A percentile compares a stretch with the other conserved stretches of the same genome.
Conservation (phyloP, 305 asterid genomes). For the Fraxinus velutina region DNA sequence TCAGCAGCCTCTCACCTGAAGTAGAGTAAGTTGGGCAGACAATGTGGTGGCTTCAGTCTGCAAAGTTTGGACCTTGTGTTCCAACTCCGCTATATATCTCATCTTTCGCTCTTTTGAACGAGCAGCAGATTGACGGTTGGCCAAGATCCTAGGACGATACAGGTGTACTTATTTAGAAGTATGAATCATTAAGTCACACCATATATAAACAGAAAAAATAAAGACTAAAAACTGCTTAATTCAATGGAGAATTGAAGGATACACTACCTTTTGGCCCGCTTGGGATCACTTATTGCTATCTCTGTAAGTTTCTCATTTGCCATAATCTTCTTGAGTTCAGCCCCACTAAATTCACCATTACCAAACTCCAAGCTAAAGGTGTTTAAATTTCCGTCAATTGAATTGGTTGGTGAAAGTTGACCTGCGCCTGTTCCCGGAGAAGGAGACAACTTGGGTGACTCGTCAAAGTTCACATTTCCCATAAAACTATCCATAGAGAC, state of each 20-base stretch:
- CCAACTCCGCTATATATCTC: slow-evolving; percentile 47
- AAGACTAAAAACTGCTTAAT: background rate
- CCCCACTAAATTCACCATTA: slow-evolving; percentile 43
- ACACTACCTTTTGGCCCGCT: slow-evolving; percentile 44
- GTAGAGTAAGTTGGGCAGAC: slow-evolving; percentile 43
- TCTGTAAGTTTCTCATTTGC: slow-evolving; percentile 46
- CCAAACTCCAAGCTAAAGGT: slow-evolving; percentile 39
- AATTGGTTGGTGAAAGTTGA: slow-evolving; percentile 33
- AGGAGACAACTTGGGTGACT: slow-evolving; percentile 35
- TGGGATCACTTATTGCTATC: slow-evolving; percentile 46
- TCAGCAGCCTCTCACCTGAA: slow-evolving; percentile 33
- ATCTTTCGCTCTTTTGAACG: slow-evolving; percentile 51
- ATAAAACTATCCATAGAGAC: slow-evolving; percentile 45
- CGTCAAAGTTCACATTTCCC: slow-evolving; percentile 38
- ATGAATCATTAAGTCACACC: background rate
- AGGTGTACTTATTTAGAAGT: background rate
- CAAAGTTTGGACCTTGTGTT: slow-evolving; percentile 43
- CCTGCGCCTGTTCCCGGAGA: slow-evolving; percentile 34
- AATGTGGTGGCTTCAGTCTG: slow-evolving; percentile 48
- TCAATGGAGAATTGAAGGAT: background rate
- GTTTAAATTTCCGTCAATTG: slow-evolving; percentile 26
- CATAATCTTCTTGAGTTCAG: slow-evolving; percentile 46
- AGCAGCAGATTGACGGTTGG: slow-evolving; percentile 51
- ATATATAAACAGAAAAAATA: background rate
- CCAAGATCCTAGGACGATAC: slow-evolving; percentile 39